These are phyloP conservation scores for Zygoascus sp. DNA, from an alignment of 1,139 yeast genomes.

Conservation along the genomic window DNA sequence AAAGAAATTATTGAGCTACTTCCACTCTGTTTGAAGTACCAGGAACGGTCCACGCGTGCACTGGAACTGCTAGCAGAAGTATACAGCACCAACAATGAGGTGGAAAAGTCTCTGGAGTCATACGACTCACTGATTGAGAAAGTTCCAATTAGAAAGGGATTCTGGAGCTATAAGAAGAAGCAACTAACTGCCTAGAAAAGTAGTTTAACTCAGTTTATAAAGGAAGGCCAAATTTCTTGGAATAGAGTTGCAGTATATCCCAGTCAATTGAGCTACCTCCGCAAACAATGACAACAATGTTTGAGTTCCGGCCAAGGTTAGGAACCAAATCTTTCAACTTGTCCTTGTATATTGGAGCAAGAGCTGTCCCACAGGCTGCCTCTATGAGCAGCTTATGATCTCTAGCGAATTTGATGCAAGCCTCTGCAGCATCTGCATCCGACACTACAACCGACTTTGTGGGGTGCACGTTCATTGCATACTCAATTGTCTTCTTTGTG, in stretches of 20 bases:
- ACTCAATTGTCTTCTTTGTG: conserved; percentile 46
- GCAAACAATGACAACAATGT: conserved; percentile 33
- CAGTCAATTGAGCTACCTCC: conserved; percentile 34
- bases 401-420: conserved; percentile 49
- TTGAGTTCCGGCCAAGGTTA: conserved; percentile 24
- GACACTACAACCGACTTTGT: conserved; percentile 48
- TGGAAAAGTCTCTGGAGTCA: conserved; percentile 39
- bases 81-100: conserved; percentile 34
- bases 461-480: conserved; percentile 37
- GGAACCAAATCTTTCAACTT: conserved; percentile 27
- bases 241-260: conserved; percentile 28
- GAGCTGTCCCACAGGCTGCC: conserved; percentile 74
- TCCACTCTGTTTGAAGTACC: conserved; percentile 43
- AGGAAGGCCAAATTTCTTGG: conserved; percentile 24
- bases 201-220: conserved; percentile 10
- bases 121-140: conserved; percentile 50
- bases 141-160: conserved; percentile 65
- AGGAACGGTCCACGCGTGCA: conserved; percentile 56
- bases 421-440: conserved; percentile 53
- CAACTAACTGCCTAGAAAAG: conserved; percentile 7
- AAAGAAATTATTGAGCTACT: conserved; percentile 38
- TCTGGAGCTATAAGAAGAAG: conserved; percentile 47
- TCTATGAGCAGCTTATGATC: conserved; percentile 54
- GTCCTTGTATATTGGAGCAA: conserved; percentile 47
- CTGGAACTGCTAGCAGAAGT: conserved; percentile 59